Conservation (phyloP, 2,329 filamentous ascomycete species). For the Zasmidium cellare region DNA sequence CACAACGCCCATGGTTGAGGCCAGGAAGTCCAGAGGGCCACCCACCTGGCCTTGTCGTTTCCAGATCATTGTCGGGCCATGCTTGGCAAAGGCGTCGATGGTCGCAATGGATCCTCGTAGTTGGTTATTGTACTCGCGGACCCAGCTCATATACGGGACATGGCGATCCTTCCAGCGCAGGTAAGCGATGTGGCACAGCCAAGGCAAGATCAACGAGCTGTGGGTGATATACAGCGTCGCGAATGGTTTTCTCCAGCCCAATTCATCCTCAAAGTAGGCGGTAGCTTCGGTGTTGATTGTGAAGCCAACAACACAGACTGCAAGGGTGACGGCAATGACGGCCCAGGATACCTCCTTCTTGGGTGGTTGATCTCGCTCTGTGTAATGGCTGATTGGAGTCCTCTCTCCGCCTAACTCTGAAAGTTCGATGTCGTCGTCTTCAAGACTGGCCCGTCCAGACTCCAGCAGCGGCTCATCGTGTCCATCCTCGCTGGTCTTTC, state of each 20-base stretch:
- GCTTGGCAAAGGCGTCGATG: conserved; percentile 32
- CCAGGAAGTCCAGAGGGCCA: conserved; percentile 33
- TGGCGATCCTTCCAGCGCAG: conserved; percentile 24
- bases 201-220: conserved; percentile 33
- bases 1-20: conserved; percentile 31
- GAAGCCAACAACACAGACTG: conserved; percentile 31
- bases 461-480: conserved; percentile 25
- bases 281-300: conserved; percentile 35
- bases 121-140: conserved; percentile 32
- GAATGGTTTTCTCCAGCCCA: conserved; percentile 36
- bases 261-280: conserved; percentile 33
- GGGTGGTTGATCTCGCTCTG: conserved; percentile 11
- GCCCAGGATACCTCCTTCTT: conserved; percentile 18
- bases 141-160: conserved; percentile 27
- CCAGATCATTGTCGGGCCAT: conserved; percentile 24
- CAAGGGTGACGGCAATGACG: conserved; percentile 25
- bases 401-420: conserved; percentile 21
- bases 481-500: conserved; percentile 16
- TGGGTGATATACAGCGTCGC: conserved; percentile 35
- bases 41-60: conserved; percentile 26
- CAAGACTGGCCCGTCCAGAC: conserved; percentile 16
- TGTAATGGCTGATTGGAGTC: conserved; percentile 20
- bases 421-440: conserved; percentile 22
- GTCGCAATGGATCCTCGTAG: conserved; percentile 29
- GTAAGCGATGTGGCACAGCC: conserved; percentile 30